phyloP scores from a whole-genome alignment of 2,329 filamentous ascomycete species.

The Alternaria burnsii region DNA sequence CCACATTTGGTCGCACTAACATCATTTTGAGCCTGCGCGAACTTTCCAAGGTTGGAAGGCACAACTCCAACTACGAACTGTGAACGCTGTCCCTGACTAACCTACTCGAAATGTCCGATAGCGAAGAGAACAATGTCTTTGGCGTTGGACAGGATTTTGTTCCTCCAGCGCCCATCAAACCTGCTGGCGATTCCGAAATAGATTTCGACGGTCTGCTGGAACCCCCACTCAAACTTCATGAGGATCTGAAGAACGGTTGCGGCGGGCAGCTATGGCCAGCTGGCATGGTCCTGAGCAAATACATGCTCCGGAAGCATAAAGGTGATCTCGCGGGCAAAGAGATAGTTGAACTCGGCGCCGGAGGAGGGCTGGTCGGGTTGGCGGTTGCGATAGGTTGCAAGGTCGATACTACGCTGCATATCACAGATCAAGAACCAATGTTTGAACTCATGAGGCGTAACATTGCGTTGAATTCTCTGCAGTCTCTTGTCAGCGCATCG shows the following conservation, averaged over 20 bases:
- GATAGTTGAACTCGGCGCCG: slow-evolving; percentile 92
- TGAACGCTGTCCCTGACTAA: not conserved
- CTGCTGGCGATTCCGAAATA: slow-evolving; percentile 60
- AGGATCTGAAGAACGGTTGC: slow-evolving; percentile 87
- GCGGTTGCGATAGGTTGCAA: slow-evolving; percentile 65
- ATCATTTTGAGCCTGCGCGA: slow-evolving; percentile 12
- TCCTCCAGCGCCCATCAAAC: slow-evolving; percentile 61
- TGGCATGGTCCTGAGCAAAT: slow-evolving; percentile 85
- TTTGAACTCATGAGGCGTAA: slow-evolving; percentile 85
- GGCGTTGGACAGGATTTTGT: slow-evolving; percentile 65
- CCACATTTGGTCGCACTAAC: slow-evolving; percentile 7
- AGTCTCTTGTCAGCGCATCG: slow-evolving; percentile 68
- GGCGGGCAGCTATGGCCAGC: slow-evolving; percentile 96
- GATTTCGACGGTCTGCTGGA: slow-evolving; percentile 78
- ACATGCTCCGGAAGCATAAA: slow-evolving; percentile 79
- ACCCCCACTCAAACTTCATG: slow-evolving; percentile 76
- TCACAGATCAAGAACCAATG: slow-evolving; percentile 92
- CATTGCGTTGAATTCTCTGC: slow-evolving; percentile 79
- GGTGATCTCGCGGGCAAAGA: slow-evolving; percentile 70
- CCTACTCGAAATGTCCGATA: slow-evolving; percentile 34
- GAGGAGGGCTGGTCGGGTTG: slow-evolving; percentile 83
- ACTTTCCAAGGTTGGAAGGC: not conserved
- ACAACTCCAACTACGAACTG: slow-evolving; percentile 1
- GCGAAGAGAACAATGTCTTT: slow-evolving; percentile 46
- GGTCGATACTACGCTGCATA: slow-evolving; percentile 68